phyloP scores from a whole-genome alignment of 192 early-diverging fungal genomes.

The Diversispora epigaea region DNA sequence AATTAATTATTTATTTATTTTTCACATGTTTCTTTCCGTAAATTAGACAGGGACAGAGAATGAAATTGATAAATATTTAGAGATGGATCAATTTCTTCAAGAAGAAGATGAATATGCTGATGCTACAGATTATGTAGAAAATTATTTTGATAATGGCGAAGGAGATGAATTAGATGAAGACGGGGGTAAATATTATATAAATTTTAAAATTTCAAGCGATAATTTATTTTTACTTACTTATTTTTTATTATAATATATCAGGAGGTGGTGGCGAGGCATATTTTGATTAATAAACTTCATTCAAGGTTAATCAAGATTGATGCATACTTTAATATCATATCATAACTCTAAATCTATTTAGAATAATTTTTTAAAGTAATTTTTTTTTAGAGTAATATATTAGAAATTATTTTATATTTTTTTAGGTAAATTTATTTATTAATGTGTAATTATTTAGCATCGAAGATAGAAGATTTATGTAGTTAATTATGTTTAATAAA shows the following conservation, averaged over 20 bases:
- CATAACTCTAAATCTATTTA: too few relatives aligned
- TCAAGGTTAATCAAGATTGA: too few relatives aligned
- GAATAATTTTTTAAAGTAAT: too few relatives aligned
- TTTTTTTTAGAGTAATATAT: too few relatives aligned
- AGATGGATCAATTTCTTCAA: slow-evolving; percentile 5
- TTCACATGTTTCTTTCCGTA: not conserved
- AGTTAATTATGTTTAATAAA: too few relatives aligned
- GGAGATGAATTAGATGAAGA: slow-evolving; percentile 2
- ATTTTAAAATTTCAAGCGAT: not conserved
- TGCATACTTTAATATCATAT: too few relatives aligned
- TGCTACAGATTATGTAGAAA: slow-evolving; percentile 26
- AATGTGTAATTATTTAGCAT: too few relatives aligned
- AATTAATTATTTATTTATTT: not conserved
- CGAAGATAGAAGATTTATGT: too few relatives aligned
- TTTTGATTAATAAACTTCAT: not conserved
- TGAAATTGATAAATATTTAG: slow-evolving; percentile 4
- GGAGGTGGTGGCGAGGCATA: not conserved
- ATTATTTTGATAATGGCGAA: slow-evolving; percentile 22
- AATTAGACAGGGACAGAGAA: not conserved
- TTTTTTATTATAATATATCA: not conserved
- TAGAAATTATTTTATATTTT: too few relatives aligned
- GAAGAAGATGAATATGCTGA: slow-evolving; percentile 18
- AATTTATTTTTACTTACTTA: not conserved
- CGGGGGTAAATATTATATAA: not conserved
- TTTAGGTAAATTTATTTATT: too few relatives aligned